A percentile compares a stretch with the other conserved stretches of the same genome.
Evolutionary conservation across 176 grass and related monocot genomes (phyloP).

Genomic region (Poa annua): DNA sequence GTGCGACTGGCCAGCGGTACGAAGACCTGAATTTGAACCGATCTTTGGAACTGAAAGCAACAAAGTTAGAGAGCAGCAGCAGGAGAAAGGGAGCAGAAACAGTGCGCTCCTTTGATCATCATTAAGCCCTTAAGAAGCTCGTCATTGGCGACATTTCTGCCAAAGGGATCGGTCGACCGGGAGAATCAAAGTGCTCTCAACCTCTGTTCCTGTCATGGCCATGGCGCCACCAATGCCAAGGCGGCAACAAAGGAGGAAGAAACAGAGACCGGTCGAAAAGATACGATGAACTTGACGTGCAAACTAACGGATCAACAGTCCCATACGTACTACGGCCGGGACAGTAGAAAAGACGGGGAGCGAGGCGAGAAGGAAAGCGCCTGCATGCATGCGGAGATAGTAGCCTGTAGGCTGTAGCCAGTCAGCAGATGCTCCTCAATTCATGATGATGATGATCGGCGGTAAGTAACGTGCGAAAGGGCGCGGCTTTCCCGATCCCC

Average conservation of each 20-base stretch:
- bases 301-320: not conserved
- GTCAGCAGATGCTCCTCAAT: not conserved
- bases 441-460: slow-evolving; percentile 43
- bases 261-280: not conserved
- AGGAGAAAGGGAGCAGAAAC: not conserved
- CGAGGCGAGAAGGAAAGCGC: slow-evolving; percentile 20
- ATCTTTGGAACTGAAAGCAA: slow-evolving; percentile 30
- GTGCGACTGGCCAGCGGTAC: slow-evolving; percentile 38
- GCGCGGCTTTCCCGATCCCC: slow-evolving; percentile 55
- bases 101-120: not conserved
- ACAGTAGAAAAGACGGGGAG: slow-evolving; percentile 9
- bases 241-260: not conserved
- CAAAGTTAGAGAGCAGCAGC: not conserved
- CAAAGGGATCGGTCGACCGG: slow-evolving; percentile 36
- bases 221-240: not conserved
- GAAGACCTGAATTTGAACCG: not conserved
- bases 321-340: too few relatives aligned
- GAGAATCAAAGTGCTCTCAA: slow-evolving; percentile 15
- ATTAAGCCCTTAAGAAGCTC: not conserved
- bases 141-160: slow-evolving; percentile 37
- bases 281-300: not conserved
- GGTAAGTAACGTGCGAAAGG: slow-evolving; percentile 51
- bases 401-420: too few relatives aligned
- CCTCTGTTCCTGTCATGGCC: not conserved
- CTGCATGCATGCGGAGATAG: not conserved